Evolutionary conservation across 345 rosid genomes (phyloP), one percentile per base, ranked within the genome.

Genomic region (Citrus trifoliata): DNA sequence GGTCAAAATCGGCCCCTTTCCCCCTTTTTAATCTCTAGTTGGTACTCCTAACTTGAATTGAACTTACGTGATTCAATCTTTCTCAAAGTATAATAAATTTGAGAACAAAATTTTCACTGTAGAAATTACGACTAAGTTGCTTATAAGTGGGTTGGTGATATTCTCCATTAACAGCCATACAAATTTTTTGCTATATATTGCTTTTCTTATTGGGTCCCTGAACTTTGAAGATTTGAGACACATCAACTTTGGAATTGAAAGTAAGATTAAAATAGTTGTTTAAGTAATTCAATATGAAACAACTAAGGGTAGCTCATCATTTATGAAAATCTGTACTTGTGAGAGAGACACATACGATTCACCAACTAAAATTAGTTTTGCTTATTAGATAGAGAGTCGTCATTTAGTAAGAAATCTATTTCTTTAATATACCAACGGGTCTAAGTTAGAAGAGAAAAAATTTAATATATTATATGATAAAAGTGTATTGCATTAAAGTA

Each of bases 81-180:
- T 40, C 64, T 62, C 24, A 22, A 2, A 65, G 56, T 37, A 65
- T 8, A 24, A 67, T 53, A 30, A 60, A 74, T 53, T 25, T 61
- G 5, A 51, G 6, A 27, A 51, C 13, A 73, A 40, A 28, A 9
- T 19, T 4, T 32, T 32, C 2, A 53, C 63, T 16, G 42, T 76
- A 32, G n/a, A 66, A 66, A 38, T 2, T 22, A 67, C 7, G 64
- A 51, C 78, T 21, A 46, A 28, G 32, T 21, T 21, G 24, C 19
- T 19, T 7, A 14, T 27, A n/a, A 76, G 71, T 76, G 72, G 71
- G 79, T 66, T 16, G 79, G 79, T 76, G 79, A 64, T 2, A 33
- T 32, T 76, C 72, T 33, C 70, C 71, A 3, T 61, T 65, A 51
- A 66, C 51, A 32, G 53, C 71, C 33, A 66, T 48, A 46, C 14